Conservation (phyloP, 805 yeast genomes). For the Isabelozyma gotoi region DNA sequence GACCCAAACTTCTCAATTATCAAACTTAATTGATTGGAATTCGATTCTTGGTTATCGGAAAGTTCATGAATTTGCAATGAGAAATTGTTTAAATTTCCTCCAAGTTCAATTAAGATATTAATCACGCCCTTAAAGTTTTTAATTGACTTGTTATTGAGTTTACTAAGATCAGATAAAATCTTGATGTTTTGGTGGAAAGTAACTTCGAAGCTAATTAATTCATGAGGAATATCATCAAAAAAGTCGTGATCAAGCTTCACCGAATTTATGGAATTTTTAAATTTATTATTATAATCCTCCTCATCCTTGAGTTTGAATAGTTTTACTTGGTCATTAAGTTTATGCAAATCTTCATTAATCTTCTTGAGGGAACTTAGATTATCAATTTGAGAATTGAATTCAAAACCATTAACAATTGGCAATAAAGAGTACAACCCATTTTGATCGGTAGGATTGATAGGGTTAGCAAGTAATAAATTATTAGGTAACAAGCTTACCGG, state of each 20-base stretch:
- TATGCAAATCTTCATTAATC: slow-evolving; percentile 34
- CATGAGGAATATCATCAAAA: slow-evolving; percentile 28
- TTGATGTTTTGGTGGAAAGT: slow-evolving; percentile 33
- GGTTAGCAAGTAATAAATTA: slow-evolving; percentile 49
- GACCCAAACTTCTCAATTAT: slow-evolving; percentile 54
- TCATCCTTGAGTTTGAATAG: slow-evolving; percentile 26
- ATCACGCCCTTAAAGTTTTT: slow-evolving; percentile 41
- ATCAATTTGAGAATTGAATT: slow-evolving; percentile 28
- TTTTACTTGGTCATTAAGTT: slow-evolving; percentile 31
- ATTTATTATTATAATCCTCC: neutral
- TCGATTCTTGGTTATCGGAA: neutral
- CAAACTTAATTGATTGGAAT: slow-evolving; percentile 24
- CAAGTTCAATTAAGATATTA: slow-evolving; percentile 46
- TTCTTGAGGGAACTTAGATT: slow-evolving; percentile 30
- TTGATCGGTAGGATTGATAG: slow-evolving; percentile 50
- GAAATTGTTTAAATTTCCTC: slow-evolving; percentile 57
- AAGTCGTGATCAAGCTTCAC: slow-evolving; percentile 10
- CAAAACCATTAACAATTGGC: slow-evolving; percentile 43
- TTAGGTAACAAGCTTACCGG: slow-evolving; percentile 46
- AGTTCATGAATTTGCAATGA: slow-evolving; percentile 43
- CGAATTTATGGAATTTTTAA: neutral
- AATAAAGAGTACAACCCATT: slow-evolving; percentile 52
- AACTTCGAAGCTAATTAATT: slow-evolving; percentile 31
- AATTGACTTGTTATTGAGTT: slow-evolving; percentile 33
- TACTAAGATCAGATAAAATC: slow-evolving; percentile 35